A percentile compares a stretch with the other conserved stretches of the same genome.
Conservation (phyloP, 2,329 filamentous ascomycete species). For the Pseudopyrenochaeta lycopersici region DNA sequence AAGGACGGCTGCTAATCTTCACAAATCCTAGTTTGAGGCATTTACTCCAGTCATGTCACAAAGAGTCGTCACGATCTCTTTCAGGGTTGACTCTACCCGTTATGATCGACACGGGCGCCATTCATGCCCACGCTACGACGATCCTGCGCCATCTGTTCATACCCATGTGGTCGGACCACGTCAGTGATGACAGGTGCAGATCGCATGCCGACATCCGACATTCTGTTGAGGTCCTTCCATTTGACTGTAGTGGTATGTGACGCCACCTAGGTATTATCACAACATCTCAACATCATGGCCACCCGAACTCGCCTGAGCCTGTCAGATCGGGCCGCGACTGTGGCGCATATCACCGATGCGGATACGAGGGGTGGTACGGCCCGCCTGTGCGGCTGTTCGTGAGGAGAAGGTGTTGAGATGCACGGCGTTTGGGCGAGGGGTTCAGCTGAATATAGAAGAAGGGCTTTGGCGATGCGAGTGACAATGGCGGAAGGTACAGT, state of each 20-base stretch:
- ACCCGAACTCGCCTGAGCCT: neutral
- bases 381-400: neutral
- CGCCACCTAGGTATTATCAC: too few relatives aligned
- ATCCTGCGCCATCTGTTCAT: slow-evolving; percentile 3
- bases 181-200: neutral
- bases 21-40: too few relatives aligned
- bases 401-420: neutral
- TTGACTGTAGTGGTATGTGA: too few relatives aligned
- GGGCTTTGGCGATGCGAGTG: neutral
- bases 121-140: slow-evolving; percentile 2
- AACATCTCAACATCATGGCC: too few relatives aligned
- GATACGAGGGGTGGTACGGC: neutral
- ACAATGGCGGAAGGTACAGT: neutral
- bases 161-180: neutral
- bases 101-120: slow-evolving; percentile 18
- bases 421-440: neutral
- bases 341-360: neutral
- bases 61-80: neutral
- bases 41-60: too few relatives aligned
- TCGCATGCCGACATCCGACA: neutral
- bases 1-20: too few relatives aligned
- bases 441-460: neutral
- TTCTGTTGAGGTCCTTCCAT: neutral
- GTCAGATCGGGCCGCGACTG: neutral
- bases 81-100: slow-evolving; percentile 2